Base-by-base conservation (phyloP, 768 basidiomycete species). In the Mycena alexandri region DNA sequence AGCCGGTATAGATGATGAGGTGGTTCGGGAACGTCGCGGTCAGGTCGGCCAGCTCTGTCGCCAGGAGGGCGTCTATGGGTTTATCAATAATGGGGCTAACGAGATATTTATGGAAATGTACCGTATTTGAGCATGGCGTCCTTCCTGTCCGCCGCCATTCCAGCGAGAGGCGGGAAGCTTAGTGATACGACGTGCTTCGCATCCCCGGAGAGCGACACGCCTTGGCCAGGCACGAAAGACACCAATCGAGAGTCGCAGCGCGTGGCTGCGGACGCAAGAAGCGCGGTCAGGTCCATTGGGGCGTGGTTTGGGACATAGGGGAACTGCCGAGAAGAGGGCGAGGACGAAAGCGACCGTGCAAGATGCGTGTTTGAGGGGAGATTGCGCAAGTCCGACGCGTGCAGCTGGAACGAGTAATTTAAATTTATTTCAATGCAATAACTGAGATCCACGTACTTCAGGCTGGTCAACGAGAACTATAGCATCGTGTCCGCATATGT, bases 381-480 rank as follows among this genome's bases (percentile, higher is more conserved):
- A 12, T 79, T 77, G 34, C 90, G 89, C 46, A 94, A 80, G 80
- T 94, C 92, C n/a, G 91, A 89, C 25, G 91, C 89, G 72, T 91
- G 93, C 5, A 92, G 80, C 93, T 94, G 72, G 12, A 46, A 25
- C 58, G 72, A 68, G 36, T 36, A 58, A 42, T 59, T n/a, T 50
- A 13, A 21, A 21, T 44, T 43, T 42, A 29, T 4, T 43, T 36
- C 57, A 25, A 47, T 17, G 48, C n/a, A 24, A 36, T 25, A n/a
- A 2, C 14, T 64, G 2, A 48, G 47, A 41, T 60, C 21, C 13
- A 82, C 90, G 67, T 76, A 94, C 93, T 24, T 92, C 91, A 12
- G 89, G 87, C 57, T 94, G 93, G 69, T 92, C 85, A 46, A 93
- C 80, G 12, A 94, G 74, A 10, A 93, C 80, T 14, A 95, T 75